Percentiles rank a stretch among this genome's conserved stretches.
Conservation (phyloP, 139 green algal genomes). For the Asterochloris erici region DNA sequence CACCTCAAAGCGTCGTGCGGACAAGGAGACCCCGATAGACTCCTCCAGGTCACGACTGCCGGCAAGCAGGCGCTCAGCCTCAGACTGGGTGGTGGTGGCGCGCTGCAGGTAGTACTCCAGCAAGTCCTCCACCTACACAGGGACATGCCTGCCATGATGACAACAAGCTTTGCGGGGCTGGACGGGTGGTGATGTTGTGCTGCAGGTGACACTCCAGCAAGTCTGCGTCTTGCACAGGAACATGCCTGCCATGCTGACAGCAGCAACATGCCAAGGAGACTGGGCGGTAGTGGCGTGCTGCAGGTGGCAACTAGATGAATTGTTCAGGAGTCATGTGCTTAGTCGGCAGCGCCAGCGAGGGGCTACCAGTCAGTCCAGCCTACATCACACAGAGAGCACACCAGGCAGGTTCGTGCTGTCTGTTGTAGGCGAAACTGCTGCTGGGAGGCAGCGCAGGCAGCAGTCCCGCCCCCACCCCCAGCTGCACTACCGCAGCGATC, state of each 20-base stretch:
- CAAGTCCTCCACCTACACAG: conserved; percentile 75
- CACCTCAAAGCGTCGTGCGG: conserved; percentile 70
- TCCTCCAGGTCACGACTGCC: conserved; percentile 89
- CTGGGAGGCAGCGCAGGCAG: neutral
- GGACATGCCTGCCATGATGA: conserved; percentile 36
- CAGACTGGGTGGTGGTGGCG: conserved; percentile 62
- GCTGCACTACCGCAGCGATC: too few relatives aligned
- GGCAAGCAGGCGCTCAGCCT: conserved; percentile 70
- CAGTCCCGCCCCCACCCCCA: neutral
- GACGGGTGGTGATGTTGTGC: neutral
- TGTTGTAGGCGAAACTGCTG: too few relatives aligned
- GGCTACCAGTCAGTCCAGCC: too few relatives aligned
- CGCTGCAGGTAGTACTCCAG: conserved; percentile 95
- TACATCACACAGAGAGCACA: too few relatives aligned
- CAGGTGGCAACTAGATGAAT: too few relatives aligned
- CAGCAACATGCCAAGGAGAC: too few relatives aligned
- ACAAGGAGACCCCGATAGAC: conserved; percentile 84
- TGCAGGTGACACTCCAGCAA: neutral
- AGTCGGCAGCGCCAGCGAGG: too few relatives aligned
- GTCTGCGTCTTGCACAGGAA: neutral
- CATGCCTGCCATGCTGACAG: neutral
- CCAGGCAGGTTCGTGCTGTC: too few relatives aligned
- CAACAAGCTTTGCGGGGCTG: neutral
- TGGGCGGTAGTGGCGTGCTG: too few relatives aligned
- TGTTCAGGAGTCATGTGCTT: too few relatives aligned